Conservation (phyloP, 106 monocot species). For the Dactylorhiza incarnata region DNA sequence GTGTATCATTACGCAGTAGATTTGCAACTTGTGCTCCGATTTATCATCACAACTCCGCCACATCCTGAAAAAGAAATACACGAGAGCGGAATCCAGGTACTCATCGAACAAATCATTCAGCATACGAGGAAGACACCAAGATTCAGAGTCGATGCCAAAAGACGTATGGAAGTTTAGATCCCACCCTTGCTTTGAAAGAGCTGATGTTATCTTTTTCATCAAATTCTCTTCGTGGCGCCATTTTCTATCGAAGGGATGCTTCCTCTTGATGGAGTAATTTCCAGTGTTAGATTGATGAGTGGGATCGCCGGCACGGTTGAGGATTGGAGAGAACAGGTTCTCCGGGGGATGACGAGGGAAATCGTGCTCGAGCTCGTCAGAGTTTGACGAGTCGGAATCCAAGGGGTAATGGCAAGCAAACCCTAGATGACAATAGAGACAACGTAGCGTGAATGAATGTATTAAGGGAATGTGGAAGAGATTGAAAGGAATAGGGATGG, state of each 20-base stretch:
- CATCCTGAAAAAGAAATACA: slow-evolving; percentile 34
- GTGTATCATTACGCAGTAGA: slow-evolving; percentile 33
- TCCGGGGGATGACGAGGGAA: not conserved
- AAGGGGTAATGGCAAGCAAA: slow-evolving; percentile 4
- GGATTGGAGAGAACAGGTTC: not conserved
- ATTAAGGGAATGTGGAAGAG: not conserved
- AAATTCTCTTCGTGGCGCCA: not conserved
- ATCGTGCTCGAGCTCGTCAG: not conserved
- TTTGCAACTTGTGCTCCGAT: slow-evolving; percentile 10
- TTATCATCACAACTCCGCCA: slow-evolving; percentile 13
- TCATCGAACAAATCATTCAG: slow-evolving; percentile 27
- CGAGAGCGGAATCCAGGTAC: slow-evolving; percentile 33
- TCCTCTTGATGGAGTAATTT: not conserved
- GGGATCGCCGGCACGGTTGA: not conserved
- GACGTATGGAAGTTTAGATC: not conserved
- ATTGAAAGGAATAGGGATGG: not conserved
- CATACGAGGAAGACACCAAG: slow-evolving; percentile 4
- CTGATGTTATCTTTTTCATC: not conserved
- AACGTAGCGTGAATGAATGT: slow-evolving; percentile 10
- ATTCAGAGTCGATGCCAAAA: slow-evolving; percentile 9
- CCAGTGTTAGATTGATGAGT: not conserved
- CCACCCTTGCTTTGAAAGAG: slow-evolving; percentile 12
- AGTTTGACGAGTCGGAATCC: not conserved
- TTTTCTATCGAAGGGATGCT: slow-evolving; percentile 1
- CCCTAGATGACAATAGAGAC: slow-evolving; percentile 6